Conservation (phyloP, 2,329 filamentous ascomycete genomes). For the Colletotrichum sp. region DNA sequence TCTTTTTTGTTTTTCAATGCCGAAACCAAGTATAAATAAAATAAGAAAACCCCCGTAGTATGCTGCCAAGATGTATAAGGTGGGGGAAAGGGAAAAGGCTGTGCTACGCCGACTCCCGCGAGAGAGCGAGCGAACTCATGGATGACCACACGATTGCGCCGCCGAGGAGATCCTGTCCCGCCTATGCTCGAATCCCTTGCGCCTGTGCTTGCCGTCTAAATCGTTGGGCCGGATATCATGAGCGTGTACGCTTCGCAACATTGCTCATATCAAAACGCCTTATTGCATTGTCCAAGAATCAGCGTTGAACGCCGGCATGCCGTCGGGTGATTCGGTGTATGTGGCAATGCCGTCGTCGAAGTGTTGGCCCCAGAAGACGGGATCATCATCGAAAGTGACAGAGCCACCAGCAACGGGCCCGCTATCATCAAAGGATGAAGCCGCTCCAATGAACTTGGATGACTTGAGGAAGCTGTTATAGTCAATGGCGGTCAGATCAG, state of each 20-base stretch:
- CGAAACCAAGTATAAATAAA: background rate
- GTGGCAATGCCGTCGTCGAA: constrained; percentile 38
- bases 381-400: constrained; percentile 56
- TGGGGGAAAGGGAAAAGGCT: background rate
- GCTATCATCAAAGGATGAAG: constrained; percentile 42
- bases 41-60: background rate
- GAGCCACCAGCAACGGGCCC: constrained; percentile 44
- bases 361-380: constrained; percentile 54
- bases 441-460: constrained; percentile 48
- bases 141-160: background rate
- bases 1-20: constrained; percentile 14
- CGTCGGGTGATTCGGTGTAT: constrained; percentile 35
- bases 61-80: background rate
- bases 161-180: background rate
- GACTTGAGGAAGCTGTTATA: constrained; percentile 62
- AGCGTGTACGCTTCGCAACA: constrained; percentile 6
- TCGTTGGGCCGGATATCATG: constrained; percentile 14
- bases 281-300: constrained; percentile 19
- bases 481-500: constrained; percentile 53
- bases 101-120: constrained; percentile 9
- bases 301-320: constrained; percentile 7
- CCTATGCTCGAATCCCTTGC: constrained; percentile 13
- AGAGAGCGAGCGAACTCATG: background rate
- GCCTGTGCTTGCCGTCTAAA: constrained; percentile 19
- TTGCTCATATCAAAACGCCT: background rate